Evolutionary conservation across 805 yeast genomes (phyloP), one percentile per base, ranked within the genome.

Genomic region (Lachancea waltii): DNA sequence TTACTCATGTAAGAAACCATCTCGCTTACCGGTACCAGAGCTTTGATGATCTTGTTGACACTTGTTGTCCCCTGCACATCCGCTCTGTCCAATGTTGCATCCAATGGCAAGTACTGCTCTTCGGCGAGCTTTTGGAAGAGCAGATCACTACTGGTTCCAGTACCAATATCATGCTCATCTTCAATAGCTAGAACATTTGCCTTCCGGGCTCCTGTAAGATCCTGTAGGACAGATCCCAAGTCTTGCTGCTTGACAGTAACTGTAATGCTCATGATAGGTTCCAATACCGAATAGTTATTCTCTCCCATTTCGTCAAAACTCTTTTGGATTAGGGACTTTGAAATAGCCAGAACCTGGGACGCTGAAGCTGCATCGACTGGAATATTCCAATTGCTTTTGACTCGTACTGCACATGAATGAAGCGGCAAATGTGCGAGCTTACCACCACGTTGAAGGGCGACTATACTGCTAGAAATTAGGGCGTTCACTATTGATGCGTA

Each of bases 1-100:
- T 74, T 75, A 8, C 79, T 76, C 42, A 86, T 69, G 57, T 92
- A 92, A 0, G 97, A 95, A 33, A 87, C 74, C 95, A 92, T 87
- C 44, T 82, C 94, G 43, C 80, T 72, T 54, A 92, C 65, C 3
- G 98, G 97, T 0, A 87, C 89, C 35, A 72, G 74, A 0, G 96
- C 95, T n/a, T 65, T 65, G 23, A 92, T 74, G 6, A 72, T 62
- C 60, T 85, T 77, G 9, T 45, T 45, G 16, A 36, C 36, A 2
- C 41, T 39, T 3, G 36, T 41, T 3, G 43, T 49, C 5, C 35
- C 41, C n/a, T 43, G 42, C 17, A 48, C 20, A 30, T 46, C 47
- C 1, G 54, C 50, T 21, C 29, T 30, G 8, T 46, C 44, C 21
- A 49, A 26, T 7, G 87, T 81, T n/a, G 75, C 69, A 54, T 86